Conservation (phyloP, 2,329 filamentous ascomycete genomes). For the Ophiostoma himal-ulmi region DNA sequence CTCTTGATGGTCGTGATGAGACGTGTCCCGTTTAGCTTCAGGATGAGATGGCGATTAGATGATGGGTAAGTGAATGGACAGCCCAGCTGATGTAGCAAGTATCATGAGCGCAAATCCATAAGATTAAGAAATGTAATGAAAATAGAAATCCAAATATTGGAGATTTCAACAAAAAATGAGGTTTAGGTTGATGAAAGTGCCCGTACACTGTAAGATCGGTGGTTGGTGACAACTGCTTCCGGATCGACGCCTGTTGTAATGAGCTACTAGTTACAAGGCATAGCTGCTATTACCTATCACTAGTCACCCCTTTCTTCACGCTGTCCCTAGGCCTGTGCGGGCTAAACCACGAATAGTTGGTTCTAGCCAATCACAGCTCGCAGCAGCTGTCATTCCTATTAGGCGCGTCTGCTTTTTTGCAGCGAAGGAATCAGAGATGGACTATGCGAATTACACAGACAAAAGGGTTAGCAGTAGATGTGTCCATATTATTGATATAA, state of each 20-base stretch:
- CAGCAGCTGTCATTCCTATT: neutral
- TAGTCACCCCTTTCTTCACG: conserved; percentile 2
- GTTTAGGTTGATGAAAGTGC: neutral
- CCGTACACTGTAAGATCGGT: neutral
- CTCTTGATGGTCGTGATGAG: neutral
- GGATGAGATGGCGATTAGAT: neutral
- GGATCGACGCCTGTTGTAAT: neutral
- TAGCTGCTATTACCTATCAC: neutral
- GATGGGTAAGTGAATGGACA: neutral
- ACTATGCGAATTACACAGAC: neutral
- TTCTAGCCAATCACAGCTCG: neutral
- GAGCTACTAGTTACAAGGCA: neutral
- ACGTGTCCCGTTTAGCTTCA: neutral
- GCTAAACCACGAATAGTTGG: neutral
- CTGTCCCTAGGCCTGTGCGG: neutral
- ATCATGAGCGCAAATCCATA: neutral
- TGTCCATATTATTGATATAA: neutral
- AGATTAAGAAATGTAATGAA: neutral
- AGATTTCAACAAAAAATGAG: neutral
- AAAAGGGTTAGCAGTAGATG: neutral
- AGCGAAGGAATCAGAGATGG: neutral
- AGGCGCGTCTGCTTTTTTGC: neutral
- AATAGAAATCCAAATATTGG: neutral
- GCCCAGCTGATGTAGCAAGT: neutral
- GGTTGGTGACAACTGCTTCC: neutral